Conservation (phyloP, 257 asterid genomes). For the Solanum phureja region DNA sequence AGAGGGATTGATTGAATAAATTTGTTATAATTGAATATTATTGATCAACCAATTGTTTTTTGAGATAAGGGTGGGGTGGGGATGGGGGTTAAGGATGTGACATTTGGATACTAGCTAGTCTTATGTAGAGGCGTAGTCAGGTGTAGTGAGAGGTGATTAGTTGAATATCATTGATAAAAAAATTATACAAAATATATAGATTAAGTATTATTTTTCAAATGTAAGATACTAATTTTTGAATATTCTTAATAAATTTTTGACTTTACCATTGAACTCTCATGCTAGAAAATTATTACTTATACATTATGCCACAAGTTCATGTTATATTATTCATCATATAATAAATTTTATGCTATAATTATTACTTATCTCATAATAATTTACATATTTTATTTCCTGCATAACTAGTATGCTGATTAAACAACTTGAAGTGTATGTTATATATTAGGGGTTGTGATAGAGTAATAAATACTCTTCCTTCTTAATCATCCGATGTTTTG, state of each 20-base stretch:
- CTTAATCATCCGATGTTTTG: neutral
- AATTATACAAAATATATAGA: neutral
- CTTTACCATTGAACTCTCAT: neutral
- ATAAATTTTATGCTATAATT: neutral
- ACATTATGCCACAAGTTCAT: neutral
- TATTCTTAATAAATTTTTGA: neutral
- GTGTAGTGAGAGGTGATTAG: no score
- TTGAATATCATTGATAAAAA: fast-evolving
- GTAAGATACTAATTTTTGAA: neutral
- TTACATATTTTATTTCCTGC: neutral
- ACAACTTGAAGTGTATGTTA: neutral
- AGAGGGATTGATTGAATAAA: slow-evolving; percentile 31
- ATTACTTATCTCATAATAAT: neutral
- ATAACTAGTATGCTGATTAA: neutral
- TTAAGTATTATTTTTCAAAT: neutral
- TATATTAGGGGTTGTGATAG: neutral
- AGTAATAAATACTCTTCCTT: neutral
- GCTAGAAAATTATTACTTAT: neutral
- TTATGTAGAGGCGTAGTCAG: neutral
- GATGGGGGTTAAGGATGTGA: neutral
- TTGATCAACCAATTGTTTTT: neutral
- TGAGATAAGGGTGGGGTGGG: neutral
- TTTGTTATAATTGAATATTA: slow-evolving; percentile 3
- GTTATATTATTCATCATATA: neutral
- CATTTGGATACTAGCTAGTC: neutral